phyloP scores from a whole-genome alignment of 2,329 filamentous ascomycete species.

The Tolypocladium guangdongense region DNA sequence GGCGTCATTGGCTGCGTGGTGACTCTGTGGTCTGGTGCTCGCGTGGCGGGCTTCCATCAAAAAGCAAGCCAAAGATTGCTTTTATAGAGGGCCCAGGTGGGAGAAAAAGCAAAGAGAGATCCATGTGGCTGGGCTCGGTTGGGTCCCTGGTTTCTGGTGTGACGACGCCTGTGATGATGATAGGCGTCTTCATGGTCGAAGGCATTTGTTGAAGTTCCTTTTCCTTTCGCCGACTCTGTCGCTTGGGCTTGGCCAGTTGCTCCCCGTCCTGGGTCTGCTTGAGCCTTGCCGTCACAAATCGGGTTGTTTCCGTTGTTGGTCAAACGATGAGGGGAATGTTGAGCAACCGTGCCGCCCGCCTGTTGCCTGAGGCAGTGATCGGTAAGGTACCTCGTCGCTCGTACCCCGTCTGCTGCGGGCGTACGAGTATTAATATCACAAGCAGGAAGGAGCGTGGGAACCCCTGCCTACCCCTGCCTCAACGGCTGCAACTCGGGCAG shows the following conservation, averaged over 20 bases:
- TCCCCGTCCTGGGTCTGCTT: background rate
- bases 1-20: background rate
- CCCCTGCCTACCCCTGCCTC: background rate
- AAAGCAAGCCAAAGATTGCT: background rate
- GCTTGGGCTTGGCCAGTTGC: background rate
- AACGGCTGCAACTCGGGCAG: background rate
- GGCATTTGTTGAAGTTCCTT: background rate
- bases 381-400: background rate
- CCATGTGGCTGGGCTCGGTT: background rate
- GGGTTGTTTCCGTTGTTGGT: background rate
- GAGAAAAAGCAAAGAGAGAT: background rate
- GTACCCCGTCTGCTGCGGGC: background rate
- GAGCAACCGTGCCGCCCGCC: background rate
- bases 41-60: background rate
- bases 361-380: background rate
- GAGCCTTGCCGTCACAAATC: no score
- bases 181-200: background rate
- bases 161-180: background rate
- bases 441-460: background rate
- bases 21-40: background rate
- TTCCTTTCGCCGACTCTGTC: background rate
- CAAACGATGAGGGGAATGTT: background rate
- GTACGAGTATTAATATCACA: no score
- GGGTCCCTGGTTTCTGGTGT: background rate
- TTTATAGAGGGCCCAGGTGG: background rate